Evolutionary conservation across 2,329 filamentous ascomycete species (phyloP), one percentile per base, ranked within the genome.

Genomic region (Cercospora sesami): DNA sequence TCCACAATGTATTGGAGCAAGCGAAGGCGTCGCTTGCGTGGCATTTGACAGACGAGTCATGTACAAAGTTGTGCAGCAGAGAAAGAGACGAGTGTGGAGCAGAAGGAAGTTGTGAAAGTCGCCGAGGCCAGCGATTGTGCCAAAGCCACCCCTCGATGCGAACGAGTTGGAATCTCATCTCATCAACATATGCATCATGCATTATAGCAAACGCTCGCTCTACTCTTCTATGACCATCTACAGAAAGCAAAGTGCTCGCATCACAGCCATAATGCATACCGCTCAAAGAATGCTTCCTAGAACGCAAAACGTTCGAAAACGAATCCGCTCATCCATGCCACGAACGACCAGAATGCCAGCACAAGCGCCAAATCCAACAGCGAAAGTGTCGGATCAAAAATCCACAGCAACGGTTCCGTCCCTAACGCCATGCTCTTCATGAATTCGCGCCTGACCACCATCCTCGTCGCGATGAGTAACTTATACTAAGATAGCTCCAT

Each of bases 401-500:
- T 45, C 59, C 59, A 16, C 18, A 61, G 21, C 12, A 61, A 28
- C 9, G 26, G 36, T n/a, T 48, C 36, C 36, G 33, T 61, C 21
- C 26, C 26, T n/a, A 58, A 30, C 53, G 16, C 53, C 53, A 58
- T 33, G 60, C 60, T 53, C 16, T n/a, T 51, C 18, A 23, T 14
- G 6, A 58, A 64, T 7, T 64, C 51, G 21, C 51, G 51, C 48
- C 51, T 51, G 31, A 31, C 14, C 48, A 36, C 36, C 62, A 51
- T 33, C 30, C 18, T 58, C 12, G 62, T 58, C 31, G 48, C 48
- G 21, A 64, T 39, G 48, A 42, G 51, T 64, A 58, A 57, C n/a
- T 58, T 39, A 64, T 64, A 64, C 58, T 66, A 73, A n/a, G 71
- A 73, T 30, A 77, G 65, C 60, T 78, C 76, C 76, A 78, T 78